Evolutionary conservation across 2,329 filamentous ascomycete genomes (phyloP), one percentile per base, ranked within the genome.

Genomic region (Hortaea werneckii): DNA sequence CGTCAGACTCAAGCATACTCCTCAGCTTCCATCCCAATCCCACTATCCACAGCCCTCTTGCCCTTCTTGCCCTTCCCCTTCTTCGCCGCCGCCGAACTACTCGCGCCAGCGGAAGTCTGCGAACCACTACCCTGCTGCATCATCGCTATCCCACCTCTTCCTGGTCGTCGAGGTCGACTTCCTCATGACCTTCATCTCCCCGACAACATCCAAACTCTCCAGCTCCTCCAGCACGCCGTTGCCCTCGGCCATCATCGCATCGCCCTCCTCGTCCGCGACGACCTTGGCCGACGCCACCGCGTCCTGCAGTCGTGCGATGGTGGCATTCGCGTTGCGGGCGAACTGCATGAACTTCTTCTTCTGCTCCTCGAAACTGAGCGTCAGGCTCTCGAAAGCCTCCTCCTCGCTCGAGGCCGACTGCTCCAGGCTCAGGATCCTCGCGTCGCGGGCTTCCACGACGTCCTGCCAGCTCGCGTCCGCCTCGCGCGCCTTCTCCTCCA

Each of bases 401-500:
- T 46, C 48, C n/a, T 49, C 29, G 6, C 50, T 54, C 11, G 56
- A 54, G 5, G 56, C 55, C 3, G 53, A 54, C 26, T 59, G 52
- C 40, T 57, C 58, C 5, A 50, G 28, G 37, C 51, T 45, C 11
- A 46, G 58, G 44, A 71, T 67, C 40, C 67, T 62, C 40, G 57
- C 55, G 40, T 68, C 63, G 34, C 65, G 61, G 8, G 61, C 62
- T 9, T 59, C 57, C 13, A 69, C 57, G 8, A 67, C 58, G 43
- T 68, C 65, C 46, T 64, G 64, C 51, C 70, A 65, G 27, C 64
- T 62, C 4, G 58, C 59, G 46, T 72, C 70, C 40, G 67, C 65
- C 35, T 60, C 52, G 8, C 50, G 40, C 7, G 60, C 59, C 42
- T 63, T 63, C 42, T 56, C 48, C 42, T 59, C 57, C 9, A 65